Base-by-base conservation (phyloP, 2,329 filamentous ascomycete genomes). In the Penicillium sclerotigenum region DNA sequence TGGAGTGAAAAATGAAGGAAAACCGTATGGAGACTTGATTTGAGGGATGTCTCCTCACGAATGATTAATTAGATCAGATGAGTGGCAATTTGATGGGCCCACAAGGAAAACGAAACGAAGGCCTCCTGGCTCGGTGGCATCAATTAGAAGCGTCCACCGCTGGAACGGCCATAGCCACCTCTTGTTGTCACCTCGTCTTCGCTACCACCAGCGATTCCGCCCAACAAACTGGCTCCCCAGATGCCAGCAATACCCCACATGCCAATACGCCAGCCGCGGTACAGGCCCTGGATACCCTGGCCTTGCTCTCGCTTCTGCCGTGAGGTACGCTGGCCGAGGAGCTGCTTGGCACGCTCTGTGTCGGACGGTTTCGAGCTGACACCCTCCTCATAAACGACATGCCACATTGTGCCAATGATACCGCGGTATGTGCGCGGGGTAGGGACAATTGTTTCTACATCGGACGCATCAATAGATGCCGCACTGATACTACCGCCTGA, bases 401-500 rank as follows among this genome's bases (percentile, higher is more conserved):
- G 84, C 80, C 91, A 93, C 83, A 97, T 92, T 2, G 93, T 97
- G 3, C 91, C 90, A n/a, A 94, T 72, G 1, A 96, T 81, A n/a
- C 94, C 94, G 33, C 84, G 81, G 72, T 96, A 99, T 4, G 84
- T 84, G 2, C 91, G 92, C 14, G 77, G 77, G 0, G 90, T 81
- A 2, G 89, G 86, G 0, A 97, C 86, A 52, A 97, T 87, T 0
- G 90, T 91, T 53, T 90, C 86, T 43, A 89, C 69, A 46, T 73
- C 61, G 62, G 63, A 56, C 14, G 61, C 53, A 48, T 68, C 64
- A 16, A 68, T 54, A 13, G 65, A 62, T 7, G 63, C 57, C 29
- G 58, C 59, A 22, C 54, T 54, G 31, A 63, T 63, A 36, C 58
- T 63, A 40, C 64, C 64, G 18, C 62, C 63, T 4, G 65, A 60